Percentiles rank a stretch among this genome's conserved stretches.
phyloP scores from a whole-genome alignment of 1,284 basidiomycete genomes.

The Cryptococcus sp. region DNA sequence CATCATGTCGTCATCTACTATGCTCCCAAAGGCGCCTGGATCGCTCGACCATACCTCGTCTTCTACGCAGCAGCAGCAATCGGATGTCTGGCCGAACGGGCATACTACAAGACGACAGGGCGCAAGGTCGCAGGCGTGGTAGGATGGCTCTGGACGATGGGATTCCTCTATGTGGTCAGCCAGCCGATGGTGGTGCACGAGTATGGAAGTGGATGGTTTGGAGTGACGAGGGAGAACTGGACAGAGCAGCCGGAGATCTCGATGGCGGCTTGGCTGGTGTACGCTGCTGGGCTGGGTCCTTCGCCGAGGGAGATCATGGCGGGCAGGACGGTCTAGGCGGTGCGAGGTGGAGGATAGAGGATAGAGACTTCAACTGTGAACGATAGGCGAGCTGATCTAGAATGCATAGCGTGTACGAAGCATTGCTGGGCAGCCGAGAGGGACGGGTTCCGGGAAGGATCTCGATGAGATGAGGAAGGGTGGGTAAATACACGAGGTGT shows the following conservation, averaged over 20 bases:
- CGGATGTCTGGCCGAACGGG: constrained; percentile 1
- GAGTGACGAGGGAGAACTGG: not conserved
- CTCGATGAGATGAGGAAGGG: not conserved
- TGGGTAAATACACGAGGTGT: not conserved
- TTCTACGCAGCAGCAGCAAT: not conserved
- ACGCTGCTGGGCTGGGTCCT: not conserved
- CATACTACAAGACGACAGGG: constrained; percentile 3
- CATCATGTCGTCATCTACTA: constrained; percentile 4
- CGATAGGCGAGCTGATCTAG: not conserved
- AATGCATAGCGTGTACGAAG: not conserved
- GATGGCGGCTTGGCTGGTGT: not conserved
- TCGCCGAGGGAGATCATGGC: not conserved
- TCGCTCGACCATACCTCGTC: constrained; percentile 1
- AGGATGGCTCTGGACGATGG: constrained; percentile 5
- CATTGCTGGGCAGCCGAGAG: not conserved
- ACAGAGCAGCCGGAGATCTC: not conserved
- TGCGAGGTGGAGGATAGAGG: not conserved
- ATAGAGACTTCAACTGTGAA: too few species aligned
- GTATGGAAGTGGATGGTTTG: constrained; percentile 4
- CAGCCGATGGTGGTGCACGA: constrained; percentile 4
- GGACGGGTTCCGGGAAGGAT: not conserved
- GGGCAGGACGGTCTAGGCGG: not conserved
- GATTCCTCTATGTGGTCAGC: not conserved
- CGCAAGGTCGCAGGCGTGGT: not conserved
- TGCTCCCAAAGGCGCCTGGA: not conserved